A percentile compares a stretch with the other conserved stretches of the same genome.
phyloP scores from a whole-genome alignment of 495 filamentous ascomycete genomes.

The Xylaria bambusicola region DNA sequence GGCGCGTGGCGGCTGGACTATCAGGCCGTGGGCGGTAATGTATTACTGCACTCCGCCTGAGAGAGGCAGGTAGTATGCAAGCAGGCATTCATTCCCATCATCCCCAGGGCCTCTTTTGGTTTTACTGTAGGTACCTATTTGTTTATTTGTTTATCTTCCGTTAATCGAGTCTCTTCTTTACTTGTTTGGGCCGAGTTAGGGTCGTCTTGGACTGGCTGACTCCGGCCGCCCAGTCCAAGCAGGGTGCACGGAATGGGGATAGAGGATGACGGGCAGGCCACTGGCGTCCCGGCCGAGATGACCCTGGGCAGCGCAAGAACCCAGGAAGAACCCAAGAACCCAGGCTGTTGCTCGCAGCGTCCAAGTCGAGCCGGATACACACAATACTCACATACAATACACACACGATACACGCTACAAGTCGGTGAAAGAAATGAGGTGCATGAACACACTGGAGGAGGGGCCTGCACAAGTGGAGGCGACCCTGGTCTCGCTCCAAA shows the following conservation, averaged over 20 bases:
- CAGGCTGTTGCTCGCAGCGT: neutral
- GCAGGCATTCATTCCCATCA: neutral
- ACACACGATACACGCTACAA: constrained; percentile 25
- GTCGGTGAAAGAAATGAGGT: constrained; percentile 60
- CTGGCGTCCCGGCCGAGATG: neutral
- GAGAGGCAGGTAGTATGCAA: constrained; percentile 18
- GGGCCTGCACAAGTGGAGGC: constrained; percentile 1
- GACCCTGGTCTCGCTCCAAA: constrained; percentile 33
- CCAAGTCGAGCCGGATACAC: neutral
- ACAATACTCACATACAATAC: neutral
- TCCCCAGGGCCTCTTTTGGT: too few species aligned
- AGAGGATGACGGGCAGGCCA: constrained; percentile 13
- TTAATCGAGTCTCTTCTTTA: too few species aligned
- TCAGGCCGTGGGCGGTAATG: constrained; percentile 14
- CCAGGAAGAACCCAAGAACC: too few species aligned
- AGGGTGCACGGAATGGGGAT: neutral
- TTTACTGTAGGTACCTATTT: neutral
- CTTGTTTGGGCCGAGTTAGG: constrained; percentile 4
- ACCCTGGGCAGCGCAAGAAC: constrained; percentile 1
- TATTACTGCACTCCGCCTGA: constrained; percentile 11
- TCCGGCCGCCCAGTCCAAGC: neutral
- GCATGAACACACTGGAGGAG: constrained; percentile 55
- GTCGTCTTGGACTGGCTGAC: neutral
- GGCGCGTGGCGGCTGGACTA: constrained; percentile 13
- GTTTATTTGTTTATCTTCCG: constrained; percentile 7